phyloP scores from a whole-genome alignment of 1,284 basidiomycete species.

The Irpex rosettiformis region DNA sequence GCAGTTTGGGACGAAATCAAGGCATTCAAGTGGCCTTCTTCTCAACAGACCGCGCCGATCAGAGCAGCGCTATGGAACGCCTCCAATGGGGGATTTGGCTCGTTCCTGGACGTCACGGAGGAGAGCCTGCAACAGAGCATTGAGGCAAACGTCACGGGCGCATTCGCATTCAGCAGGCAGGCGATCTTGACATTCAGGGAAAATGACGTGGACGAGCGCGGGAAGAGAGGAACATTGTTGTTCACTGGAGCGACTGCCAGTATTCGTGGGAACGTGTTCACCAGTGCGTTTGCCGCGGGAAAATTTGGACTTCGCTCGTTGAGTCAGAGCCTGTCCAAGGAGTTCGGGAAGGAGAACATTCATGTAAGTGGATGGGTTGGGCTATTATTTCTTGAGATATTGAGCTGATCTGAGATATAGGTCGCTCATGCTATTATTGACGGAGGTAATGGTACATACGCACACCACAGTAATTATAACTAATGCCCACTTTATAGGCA shows the following conservation, averaged over 20 bases:
- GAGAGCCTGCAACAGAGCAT: conserved; percentile 47
- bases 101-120: conserved; percentile 64
- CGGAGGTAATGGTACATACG: no score
- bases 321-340: conserved; percentile 74
- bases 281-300: conserved; percentile 65
- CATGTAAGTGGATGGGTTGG: conserved; percentile 46
- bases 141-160: conserved; percentile 57
- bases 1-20: conserved; percentile 54
- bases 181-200: conserved; percentile 60
- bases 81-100: conserved; percentile 55
- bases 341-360: conserved; percentile 79
- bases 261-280: conserved; percentile 59
- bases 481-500: conserved; percentile 35
- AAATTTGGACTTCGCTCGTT: conserved; percentile 68
- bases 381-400: neutral
- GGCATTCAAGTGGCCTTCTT: conserved; percentile 38
- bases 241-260: conserved; percentile 79
- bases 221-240: conserved; percentile 61
- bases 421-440: conserved; percentile 55
- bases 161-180: conserved; percentile 67
- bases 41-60: conserved; percentile 40
- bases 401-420: no score
- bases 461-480: no score
- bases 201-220: conserved; percentile 46
- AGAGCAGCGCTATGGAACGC: conserved; percentile 69